Evolutionary conservation across 495 filamentous ascomycete genomes (phyloP), one percentile per base, ranked within the genome.

Genomic region (Aspergillus cristatus): DNA sequence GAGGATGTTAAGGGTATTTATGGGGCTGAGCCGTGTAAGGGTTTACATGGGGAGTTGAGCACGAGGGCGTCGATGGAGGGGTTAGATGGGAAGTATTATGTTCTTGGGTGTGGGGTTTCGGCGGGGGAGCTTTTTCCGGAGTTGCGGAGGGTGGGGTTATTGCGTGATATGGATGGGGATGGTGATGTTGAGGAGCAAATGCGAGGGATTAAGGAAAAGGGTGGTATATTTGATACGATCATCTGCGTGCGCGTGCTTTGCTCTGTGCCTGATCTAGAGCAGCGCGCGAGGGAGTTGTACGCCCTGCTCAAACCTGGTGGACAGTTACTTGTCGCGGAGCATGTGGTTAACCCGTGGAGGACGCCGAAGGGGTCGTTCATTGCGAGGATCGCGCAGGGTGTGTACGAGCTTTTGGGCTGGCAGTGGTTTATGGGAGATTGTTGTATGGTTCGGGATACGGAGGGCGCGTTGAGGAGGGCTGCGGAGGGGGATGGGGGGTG

Each of bases 241-340:
- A 64, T 86, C 32, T 75, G 75, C 11, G 62, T 85, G 31, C 72
- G 82, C 7, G 84, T 84, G 33, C 63, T 89, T 3, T 89, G 83
- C 58, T 78, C 74, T 35, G 79, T 87, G 37, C 81, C 81, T 1
- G 60, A 76, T 10, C 74, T 80, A 22, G 64, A 75, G 45, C 47
- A 47, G 8, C 76, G 80, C 31, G 70, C 72, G 12, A 50, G 45
- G 11, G 71, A 74, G 35, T 47, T 87, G 37, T 87, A 84, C 58
- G 38, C 46, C 3, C 61, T 79, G 41, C 54, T 89, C 14, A 76
- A 72, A 49, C 76, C 78, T 0, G 83, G 82, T 7, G 84, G 83
- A 0, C 51, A 66, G 29, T 69, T 83, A 72, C 72, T 84, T 30
- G 65, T 84, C 10, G 79, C 74, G 30, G 84, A 89, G 65, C 84